Conservation (phyloP, 2,329 filamentous ascomycete genomes). For the Bipolaris bicolor region DNA sequence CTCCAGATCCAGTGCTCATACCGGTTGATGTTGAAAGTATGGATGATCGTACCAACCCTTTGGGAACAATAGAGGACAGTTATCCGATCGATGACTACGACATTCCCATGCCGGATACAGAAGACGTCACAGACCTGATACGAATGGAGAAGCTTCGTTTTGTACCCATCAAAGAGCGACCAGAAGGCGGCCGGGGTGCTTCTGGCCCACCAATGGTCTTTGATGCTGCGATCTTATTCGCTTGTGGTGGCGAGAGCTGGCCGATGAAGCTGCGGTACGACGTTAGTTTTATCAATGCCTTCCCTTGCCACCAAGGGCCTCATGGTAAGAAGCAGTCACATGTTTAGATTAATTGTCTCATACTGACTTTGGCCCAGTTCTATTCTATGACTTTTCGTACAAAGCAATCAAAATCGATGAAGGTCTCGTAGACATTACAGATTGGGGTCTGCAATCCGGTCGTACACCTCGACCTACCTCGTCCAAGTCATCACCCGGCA, state of each 20-base stretch:
- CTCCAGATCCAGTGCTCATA: constrained; percentile 61
- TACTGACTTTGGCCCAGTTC: constrained; percentile 49
- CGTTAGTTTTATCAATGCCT: constrained; percentile 51
- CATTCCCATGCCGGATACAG: constrained; percentile 62
- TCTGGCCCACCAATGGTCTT: constrained; percentile 44
- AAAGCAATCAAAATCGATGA: constrained; percentile 66
- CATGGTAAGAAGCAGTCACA: constrained; percentile 38
- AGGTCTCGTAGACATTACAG: constrained; percentile 65
- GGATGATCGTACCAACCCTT: constrained; percentile 69
- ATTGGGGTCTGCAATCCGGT: constrained; percentile 63
- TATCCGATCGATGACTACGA: constrained; percentile 74
- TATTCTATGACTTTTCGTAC: constrained; percentile 75
- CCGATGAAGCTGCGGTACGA: constrained; percentile 49
- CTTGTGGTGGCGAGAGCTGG: constrained; percentile 49
- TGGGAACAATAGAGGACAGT: constrained; percentile 65
- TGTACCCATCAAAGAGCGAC: constrained; percentile 53
- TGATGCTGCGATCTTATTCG: constrained; percentile 50
- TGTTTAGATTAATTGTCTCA: background rate
- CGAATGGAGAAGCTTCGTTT: constrained; percentile 72
- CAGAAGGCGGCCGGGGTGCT: constrained; percentile 29
- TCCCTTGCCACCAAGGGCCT: constrained; percentile 51
- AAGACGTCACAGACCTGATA: constrained; percentile 68
- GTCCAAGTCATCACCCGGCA: constrained; percentile 41
- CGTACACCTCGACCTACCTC: constrained; percentile 38
- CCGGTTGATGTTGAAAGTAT: constrained; percentile 69